Conservation (phyloP, 2,329 filamentous ascomycete genomes). For the Epichloe gansuensis region DNA sequence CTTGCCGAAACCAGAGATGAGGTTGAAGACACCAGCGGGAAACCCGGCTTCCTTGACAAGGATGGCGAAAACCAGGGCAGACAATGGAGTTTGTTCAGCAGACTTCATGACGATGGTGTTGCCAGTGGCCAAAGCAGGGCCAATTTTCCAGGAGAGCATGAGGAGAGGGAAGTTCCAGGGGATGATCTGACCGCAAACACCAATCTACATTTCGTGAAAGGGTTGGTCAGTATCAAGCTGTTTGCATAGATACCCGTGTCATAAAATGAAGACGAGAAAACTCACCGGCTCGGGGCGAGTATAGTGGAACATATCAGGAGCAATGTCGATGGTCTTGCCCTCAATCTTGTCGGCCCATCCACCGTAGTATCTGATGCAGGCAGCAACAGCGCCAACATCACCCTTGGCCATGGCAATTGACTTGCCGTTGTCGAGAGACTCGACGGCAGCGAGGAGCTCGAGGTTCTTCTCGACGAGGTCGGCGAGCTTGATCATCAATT, state of each 20-base stretch:
- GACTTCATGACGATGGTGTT: conserved; percentile 64
- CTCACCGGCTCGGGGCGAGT: conserved; percentile 58
- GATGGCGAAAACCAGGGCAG: conserved; percentile 49
- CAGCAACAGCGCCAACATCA: conserved; percentile 55
- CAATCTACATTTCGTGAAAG: conserved; percentile 28
- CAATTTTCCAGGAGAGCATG: conserved; percentile 76
- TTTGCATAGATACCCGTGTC: neutral
- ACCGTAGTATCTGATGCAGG: conserved; percentile 59
- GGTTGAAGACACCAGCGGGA: conserved; percentile 65
- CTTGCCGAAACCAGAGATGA: conserved; percentile 67
- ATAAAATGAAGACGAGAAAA: conserved; percentile 6
- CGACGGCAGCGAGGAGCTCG: conserved; percentile 66
- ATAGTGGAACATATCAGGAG: conserved; percentile 71
- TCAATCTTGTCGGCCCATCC: conserved; percentile 88
- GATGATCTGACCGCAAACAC: conserved; percentile 78
- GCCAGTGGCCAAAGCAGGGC: conserved; percentile 57
- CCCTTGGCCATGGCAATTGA: conserved; percentile 62
- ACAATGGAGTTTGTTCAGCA: conserved; percentile 64
- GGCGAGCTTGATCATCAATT: conserved; percentile 61
- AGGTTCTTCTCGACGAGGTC: conserved; percentile 67
- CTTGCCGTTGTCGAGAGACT: conserved; percentile 84
- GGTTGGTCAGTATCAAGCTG: neutral
- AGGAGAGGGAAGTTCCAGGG: conserved; percentile 80
- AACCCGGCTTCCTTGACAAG: conserved; percentile 66
- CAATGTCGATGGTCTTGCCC: conserved; percentile 75